Conservation (phyloP, 371 early-diverging fungal species). For the Apophysomyces trapeziformis region DNA sequence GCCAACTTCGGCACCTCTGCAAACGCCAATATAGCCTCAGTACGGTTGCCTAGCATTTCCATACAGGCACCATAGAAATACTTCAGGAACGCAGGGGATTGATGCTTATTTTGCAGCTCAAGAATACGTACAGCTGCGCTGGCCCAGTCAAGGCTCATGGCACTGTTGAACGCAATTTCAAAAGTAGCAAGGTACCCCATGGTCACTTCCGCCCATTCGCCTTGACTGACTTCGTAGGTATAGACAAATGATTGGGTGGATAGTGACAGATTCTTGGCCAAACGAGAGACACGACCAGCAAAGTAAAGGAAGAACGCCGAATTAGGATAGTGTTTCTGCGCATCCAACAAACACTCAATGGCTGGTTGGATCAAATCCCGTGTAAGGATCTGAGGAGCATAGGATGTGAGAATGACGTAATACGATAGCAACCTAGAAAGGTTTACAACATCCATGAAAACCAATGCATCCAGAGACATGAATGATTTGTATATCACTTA, state of each 20-base stretch:
- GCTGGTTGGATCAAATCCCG: conserved; percentile 54
- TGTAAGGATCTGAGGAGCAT: conserved; percentile 51
- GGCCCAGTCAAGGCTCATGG: conserved; percentile 60
- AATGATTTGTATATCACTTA: conserved; percentile 23
- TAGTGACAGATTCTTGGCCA: conserved; percentile 47
- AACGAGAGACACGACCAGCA: conserved; percentile 62
- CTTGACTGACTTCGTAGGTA: conserved; percentile 48
- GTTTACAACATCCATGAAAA: background rate
- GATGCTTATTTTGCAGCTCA: conserved; percentile 52
- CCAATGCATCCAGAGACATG: too few relatives aligned
- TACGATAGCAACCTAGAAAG: conserved; percentile 39
- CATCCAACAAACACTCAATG: conserved; percentile 61
- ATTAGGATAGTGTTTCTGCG: conserved; percentile 60
- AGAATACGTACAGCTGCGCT: conserved; percentile 49
- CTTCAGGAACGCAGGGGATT: conserved; percentile 58
- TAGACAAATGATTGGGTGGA: conserved; percentile 57
- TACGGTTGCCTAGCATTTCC: conserved; percentile 54
- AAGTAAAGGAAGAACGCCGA: conserved; percentile 69
- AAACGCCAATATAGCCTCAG: conserved; percentile 56
- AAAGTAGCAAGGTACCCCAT: conserved; percentile 57
- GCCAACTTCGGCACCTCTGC: conserved; percentile 53
- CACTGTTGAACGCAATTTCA: conserved; percentile 63
- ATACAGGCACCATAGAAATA: conserved; percentile 65
- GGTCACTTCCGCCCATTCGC: conserved; percentile 51
- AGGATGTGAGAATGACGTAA: conserved; percentile 47